A percentile compares a stretch with the other conserved stretches of the same genome.
These are phyloP conservation scores for Calocybe gangraenosa DNA, from an alignment of 768 basidiomycete genomes.

Conservation along the genomic window DNA sequence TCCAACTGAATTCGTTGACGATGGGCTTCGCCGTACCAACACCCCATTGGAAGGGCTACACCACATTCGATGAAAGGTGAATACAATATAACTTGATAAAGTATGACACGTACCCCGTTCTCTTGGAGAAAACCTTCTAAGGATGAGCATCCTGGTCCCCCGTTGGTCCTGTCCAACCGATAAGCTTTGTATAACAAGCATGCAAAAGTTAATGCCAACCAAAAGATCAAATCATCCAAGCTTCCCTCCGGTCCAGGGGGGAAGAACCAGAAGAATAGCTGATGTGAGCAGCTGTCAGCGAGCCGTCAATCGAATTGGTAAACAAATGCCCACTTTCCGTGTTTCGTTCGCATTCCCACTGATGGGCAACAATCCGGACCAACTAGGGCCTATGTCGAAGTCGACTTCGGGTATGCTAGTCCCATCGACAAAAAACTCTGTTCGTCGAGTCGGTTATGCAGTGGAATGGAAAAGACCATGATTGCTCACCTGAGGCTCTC, in stretches of 20 bases:
- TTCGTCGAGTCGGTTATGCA: not conserved
- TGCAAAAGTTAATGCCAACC: constrained; percentile 32
- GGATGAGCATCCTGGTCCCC: constrained; percentile 78
- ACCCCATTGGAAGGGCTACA: constrained; percentile 65
- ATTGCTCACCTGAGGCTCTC: constrained; percentile 48
- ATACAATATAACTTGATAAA: not conserved
- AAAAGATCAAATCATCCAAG: constrained; percentile 70
- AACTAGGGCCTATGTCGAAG: constrained; percentile 73
- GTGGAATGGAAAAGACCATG: not conserved
- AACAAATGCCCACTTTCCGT: constrained; percentile 39
- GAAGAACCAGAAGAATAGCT: constrained; percentile 87
- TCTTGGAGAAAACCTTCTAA: constrained; percentile 70
- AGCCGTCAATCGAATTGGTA: no score
- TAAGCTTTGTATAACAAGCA: not conserved
- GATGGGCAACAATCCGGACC: constrained; percentile 72
- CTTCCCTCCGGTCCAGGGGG: constrained; percentile 73
- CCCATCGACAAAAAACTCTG: constrained; percentile 72
- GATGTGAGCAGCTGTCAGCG: not conserved
- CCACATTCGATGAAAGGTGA: not conserved
- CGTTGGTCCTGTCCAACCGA: constrained; percentile 55
- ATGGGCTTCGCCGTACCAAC: constrained; percentile 61
- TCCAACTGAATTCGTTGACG: constrained; percentile 70
- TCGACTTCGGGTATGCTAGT: constrained; percentile 60
- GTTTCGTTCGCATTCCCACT: constrained; percentile 58
- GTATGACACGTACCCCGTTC: constrained; percentile 51